These are phyloP conservation scores for Phyllachora maydis DNA, from an alignment of 2,329 filamentous ascomycete genomes.

Conservation along the genomic window DNA sequence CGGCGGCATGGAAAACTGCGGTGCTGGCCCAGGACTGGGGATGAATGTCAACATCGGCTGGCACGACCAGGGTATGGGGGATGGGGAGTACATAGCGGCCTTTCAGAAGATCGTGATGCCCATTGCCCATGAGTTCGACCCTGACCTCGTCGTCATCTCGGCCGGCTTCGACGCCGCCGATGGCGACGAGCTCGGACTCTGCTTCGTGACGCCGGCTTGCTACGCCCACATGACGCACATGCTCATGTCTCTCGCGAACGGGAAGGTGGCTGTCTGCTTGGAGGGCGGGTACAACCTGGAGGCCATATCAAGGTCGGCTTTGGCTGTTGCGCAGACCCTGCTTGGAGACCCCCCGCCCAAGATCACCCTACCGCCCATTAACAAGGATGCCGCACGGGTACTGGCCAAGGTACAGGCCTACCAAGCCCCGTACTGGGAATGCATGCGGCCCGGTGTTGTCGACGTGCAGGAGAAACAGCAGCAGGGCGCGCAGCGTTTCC, in stretches of 20 bases:
- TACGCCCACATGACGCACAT: constrained; percentile 99
- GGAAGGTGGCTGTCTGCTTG: constrained; percentile 78
- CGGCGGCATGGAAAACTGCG: constrained; percentile 38
- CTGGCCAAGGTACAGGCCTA: constrained; percentile 36
- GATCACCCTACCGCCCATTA: constrained; percentile 33
- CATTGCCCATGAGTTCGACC: constrained; percentile 80
- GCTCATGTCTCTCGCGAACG: constrained; percentile 84
- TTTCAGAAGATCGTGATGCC: constrained; percentile 96
- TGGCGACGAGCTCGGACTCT: constrained; percentile 81
- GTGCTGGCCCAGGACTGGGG: constrained; percentile 30
- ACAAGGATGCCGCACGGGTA: constrained; percentile 32
- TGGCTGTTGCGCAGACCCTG: constrained; percentile 76
- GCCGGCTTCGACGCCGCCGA: constrained; percentile 92
- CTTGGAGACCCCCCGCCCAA: constrained; percentile 80
- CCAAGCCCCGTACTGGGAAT: constrained; percentile 65
- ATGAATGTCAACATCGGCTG: constrained; percentile 48
- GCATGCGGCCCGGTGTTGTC: constrained; percentile 52
- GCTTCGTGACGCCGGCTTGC: constrained; percentile 74
- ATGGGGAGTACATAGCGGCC: constrained; percentile 90
- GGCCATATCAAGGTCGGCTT: constrained; percentile 80
- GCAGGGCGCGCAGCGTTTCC: constrained; percentile 40
- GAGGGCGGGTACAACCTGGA: constrained; percentile 91
- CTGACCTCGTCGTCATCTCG: constrained; percentile 86
- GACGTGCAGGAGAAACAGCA: constrained; percentile 28
- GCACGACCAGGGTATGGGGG: constrained; percentile 65